Conservation (phyloP, 495 filamentous ascomycete species). For the Hypoxylon intermedium region DNA sequence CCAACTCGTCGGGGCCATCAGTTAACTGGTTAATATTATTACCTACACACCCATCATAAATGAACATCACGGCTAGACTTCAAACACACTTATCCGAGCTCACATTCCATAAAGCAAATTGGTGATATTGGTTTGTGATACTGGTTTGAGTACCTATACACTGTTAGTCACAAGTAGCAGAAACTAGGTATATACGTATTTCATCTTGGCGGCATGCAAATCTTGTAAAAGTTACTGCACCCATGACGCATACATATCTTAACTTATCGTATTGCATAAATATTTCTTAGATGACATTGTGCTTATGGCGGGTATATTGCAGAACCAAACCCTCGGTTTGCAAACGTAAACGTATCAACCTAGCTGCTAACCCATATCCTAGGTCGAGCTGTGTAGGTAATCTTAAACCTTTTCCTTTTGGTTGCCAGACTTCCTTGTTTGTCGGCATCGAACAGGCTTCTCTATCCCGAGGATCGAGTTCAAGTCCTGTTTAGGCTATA, state of each 20-base stretch:
- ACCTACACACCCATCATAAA: no score
- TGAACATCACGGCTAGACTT: no score
- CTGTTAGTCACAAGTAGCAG: neutral
- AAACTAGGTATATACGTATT: slow-evolving; percentile 26
- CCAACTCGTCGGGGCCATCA: no score
- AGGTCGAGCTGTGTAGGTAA: slow-evolving; percentile 7
- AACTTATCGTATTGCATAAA: slow-evolving; percentile 32
- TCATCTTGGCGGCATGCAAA: slow-evolving; percentile 2
- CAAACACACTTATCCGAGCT: no score
- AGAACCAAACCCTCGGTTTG: slow-evolving; percentile 35
- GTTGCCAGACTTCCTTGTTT: slow-evolving; percentile 24
- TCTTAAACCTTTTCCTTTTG: slow-evolving; percentile 6
- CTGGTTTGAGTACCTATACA: no score
- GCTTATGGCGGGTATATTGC: slow-evolving; percentile 36
- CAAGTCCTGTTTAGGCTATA: neutral
- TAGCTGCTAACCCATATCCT: slow-evolving; percentile 20
- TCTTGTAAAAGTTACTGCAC: slow-evolving; percentile 21
- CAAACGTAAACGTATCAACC: slow-evolving; percentile 31
- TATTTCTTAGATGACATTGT: slow-evolving; percentile 14
- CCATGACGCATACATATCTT: slow-evolving; percentile 37
- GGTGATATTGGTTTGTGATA: no score
- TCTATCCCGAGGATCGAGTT: slow-evolving; percentile 9
- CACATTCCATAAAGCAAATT: no score
- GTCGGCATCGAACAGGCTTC: slow-evolving; percentile 12
- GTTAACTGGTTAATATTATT: no score